Evolutionary conservation across 257 asterid species (phyloP).

Genomic region (Jacaranda copaia): DNA sequence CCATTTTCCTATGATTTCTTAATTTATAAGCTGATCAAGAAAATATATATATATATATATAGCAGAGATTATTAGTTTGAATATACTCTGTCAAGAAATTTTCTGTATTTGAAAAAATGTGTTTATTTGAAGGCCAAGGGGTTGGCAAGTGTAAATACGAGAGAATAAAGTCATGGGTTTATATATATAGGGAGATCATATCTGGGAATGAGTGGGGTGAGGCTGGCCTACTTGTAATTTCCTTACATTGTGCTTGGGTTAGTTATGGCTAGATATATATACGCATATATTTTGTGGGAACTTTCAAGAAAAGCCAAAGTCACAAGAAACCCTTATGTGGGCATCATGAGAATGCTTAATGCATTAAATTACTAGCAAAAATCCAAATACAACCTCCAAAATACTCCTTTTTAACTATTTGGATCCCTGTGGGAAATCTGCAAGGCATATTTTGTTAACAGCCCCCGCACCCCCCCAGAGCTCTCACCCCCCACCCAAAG

Average conservation of each 20-base stretch:
- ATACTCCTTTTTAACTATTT: conserved; percentile 8
- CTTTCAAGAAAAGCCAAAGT: conserved; percentile 32
- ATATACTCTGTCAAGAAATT: conserved; percentile 1
- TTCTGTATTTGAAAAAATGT: not conserved
- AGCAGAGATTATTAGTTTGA: not conserved
- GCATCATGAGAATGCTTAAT: conserved; percentile 22
- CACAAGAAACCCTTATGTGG: conserved; percentile 39
- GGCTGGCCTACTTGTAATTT: not conserved
- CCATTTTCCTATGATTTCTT: conserved; percentile 45
- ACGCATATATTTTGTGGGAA: conserved; percentile 27
- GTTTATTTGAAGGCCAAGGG: not conserved
- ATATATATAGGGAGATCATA: not conserved
- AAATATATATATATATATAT: not conserved
- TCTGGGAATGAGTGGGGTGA: not conserved
- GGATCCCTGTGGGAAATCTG: not conserved
- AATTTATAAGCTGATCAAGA: not conserved
- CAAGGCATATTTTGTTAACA: no score
- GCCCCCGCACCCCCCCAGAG: no score
- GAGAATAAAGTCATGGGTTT: conserved; percentile 27
- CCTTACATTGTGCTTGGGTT: conserved; percentile 26
- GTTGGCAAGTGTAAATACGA: not conserved
- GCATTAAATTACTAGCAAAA: conserved; percentile 20
- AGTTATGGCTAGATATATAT: conserved; percentile 22
- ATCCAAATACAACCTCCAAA: conserved; percentile 22
- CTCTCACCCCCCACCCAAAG: no score